Base-by-base conservation (phyloP, 2,329 filamentous ascomycete genomes). In the Colletotrichum tamarilloi region DNA sequence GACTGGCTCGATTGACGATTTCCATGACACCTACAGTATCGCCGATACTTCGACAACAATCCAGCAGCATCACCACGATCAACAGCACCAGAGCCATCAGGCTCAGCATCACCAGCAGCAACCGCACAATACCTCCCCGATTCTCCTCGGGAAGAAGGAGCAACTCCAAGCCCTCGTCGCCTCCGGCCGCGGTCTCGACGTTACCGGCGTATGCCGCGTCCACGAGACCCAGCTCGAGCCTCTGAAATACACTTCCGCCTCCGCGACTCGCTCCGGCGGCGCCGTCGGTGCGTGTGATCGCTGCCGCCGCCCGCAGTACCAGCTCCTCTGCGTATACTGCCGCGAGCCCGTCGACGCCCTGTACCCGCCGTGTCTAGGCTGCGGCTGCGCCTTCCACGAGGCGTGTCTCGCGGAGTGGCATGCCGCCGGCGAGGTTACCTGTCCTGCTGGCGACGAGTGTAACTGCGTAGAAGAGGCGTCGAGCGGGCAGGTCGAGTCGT, bases 401-500 rank as follows among this genome's bases (percentile, higher is more conserved):
- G 80, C 83, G 9, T 93, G 91, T 74, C 84, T 91, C 19, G 85
- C 85, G 2, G 88, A 90, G 77, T 91, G 90, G 89, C 88, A 90
- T 75, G 86, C 84, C 7, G 85, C 86, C 6, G 88, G 88, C 26
- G 89, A 91, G 79, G 86, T 82, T 1, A 81, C 87, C 59, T 93
- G 91, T 68, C 89, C 91, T 0, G 90, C 89, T 0, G 91, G 90
- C 1, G 91, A 92, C 77, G 91, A 92, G 78, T 93, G 91, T 77
- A 84, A 89, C 72, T 93, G 91, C 76, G 84, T 87, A 0, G 84
- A 87, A 16, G 87, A 91, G 74, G 90, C 90, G 1, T 84, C 83
- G 69, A 85, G 83, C 59, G 90, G 89, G 1, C 84, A 90, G 53
- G 87, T 92, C 9, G 91, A 92, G 79, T 90, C 88, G 24, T 91